Evolutionary conservation across 306 rosid species (phyloP), one percentile per base, ranked within the genome.

Genomic region (Sophora flavescens): DNA sequence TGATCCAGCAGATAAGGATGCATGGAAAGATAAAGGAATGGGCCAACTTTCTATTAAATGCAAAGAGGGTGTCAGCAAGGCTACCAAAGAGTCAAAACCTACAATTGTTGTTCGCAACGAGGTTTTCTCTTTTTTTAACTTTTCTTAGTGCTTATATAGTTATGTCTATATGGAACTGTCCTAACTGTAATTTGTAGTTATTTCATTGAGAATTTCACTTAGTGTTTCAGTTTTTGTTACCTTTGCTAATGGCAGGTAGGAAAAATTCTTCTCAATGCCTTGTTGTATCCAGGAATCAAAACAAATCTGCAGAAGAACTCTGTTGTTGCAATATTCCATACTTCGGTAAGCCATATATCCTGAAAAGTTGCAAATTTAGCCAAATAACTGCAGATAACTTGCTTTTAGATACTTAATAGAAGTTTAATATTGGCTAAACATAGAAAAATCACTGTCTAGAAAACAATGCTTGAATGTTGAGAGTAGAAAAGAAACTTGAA

Each of bases 11-110:
- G 99, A 89, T 70, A 84, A 82, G 81, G 95, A 91, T 86, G 88
- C 69, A 60, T 96, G 99, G 99, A 92, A 92, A 87, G 97, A 96
- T 70, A 96, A 82, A 78, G 99, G 99, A 82, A 87, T 89, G 74
- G 98, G 99, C 36, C 84, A 88, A 60, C 91, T 96, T 79, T 91
- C 90, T 61, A 91, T 96, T 77, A 92, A 89, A 84, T 96, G 99
- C 91, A 89, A 92, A 86, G 98, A 92, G 74, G 97, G 97, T 63
- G 77, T 87, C 60, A 69, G 83, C 87, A 92, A 96, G 98, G 97
- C 93, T 70, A 83, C 96, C 78, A 91, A 88, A 72, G 99, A 96
- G 68, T 96, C 99, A 76, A 96, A 92, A 76, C 99, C 99, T 30
- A 92, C 96, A 26, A 81, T 96, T 53, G 44, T 96, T 80, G 94